Evolutionary conservation across 306 rosid species (phyloP).

Genomic region (Abrus pulchellus): DNA sequence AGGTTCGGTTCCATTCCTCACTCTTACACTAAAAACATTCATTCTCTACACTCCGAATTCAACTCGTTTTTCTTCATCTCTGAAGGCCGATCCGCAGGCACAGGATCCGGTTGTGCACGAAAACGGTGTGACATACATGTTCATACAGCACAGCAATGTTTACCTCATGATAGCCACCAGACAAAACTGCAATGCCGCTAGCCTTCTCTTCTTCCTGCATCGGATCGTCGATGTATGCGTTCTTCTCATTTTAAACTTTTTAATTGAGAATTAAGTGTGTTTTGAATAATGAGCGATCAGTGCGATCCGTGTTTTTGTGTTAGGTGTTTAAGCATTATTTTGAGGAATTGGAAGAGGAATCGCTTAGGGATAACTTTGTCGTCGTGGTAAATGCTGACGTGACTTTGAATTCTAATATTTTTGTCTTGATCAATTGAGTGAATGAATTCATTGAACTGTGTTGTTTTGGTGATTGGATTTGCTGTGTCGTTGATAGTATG

Average conservation of each 20-base stretch:
- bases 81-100: slow-evolving; percentile 82
- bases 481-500: slow-evolving; percentile 55
- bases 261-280: slow-evolving; percentile 3
- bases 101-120: slow-evolving; percentile 93
- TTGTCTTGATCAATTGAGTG: background rate
- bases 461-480: slow-evolving; percentile 28
- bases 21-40: background rate
- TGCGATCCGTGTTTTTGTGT: slow-evolving; percentile 29
- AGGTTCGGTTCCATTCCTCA: slow-evolving; percentile 53
- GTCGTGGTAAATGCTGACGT: slow-evolving; percentile 75
- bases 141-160: slow-evolving; percentile 84
- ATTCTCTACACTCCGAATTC: background rate
- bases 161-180: slow-evolving; percentile 85
- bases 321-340: slow-evolving; percentile 94
- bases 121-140: slow-evolving; percentile 86
- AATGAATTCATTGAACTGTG: slow-evolving; percentile 21
- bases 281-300: background rate
- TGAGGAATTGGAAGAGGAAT: slow-evolving; percentile 93
- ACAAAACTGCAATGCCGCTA: slow-evolving; percentile 94
- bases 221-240: slow-evolving; percentile 77
- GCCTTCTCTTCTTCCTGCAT: slow-evolving; percentile 83
- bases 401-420: background rate
- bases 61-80: background rate
- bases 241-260: slow-evolving; percentile 8
- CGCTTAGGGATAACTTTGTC: slow-evolving; percentile 92